A percentile compares a stretch with the other conserved stretches of the same genome.
Evolutionary conservation across 371 early-diverging fungal species (phyloP).

Genomic region (Spraguea lophii): DNA sequence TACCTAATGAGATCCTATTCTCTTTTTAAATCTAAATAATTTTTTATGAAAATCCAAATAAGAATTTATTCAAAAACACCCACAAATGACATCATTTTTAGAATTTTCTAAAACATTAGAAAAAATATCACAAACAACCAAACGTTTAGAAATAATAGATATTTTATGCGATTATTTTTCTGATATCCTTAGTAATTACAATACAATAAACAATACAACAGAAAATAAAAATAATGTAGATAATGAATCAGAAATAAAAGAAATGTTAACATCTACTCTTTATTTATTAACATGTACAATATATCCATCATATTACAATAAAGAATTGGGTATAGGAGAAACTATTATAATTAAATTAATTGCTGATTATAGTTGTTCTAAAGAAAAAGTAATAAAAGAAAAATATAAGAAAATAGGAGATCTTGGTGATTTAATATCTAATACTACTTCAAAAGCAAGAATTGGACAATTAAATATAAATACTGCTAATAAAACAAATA

Average conservation of each 20-base stretch:
- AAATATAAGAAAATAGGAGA: slow-evolving; percentile 40
- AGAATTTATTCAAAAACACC: no score
- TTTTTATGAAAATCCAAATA: no score
- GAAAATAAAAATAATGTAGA: no score
- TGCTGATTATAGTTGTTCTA: slow-evolving; percentile 19
- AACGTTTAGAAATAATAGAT: slow-evolving; percentile 39
- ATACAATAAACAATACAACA: no score
- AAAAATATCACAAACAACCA: slow-evolving; percentile 20
- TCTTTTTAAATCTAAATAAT: no score
- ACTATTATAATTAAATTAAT: slow-evolving; percentile 28
- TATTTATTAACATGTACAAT: slow-evolving; percentile 40
- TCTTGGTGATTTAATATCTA: no score
- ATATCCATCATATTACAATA: slow-evolving; percentile 32
- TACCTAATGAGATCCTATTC: no score
- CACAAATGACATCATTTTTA: slow-evolving; percentile 17
- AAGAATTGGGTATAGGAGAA: slow-evolving; percentile 46
- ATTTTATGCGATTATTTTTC: slow-evolving; percentile 22
- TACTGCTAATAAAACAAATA: no score
- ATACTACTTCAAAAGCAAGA: no score
- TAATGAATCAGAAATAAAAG: not conserved
- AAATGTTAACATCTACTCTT: slow-evolving; percentile 21
- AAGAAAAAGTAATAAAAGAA: slow-evolving; percentile 17
- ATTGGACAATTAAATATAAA: no score
- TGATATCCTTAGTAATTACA: slow-evolving; percentile 1
- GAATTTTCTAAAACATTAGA: slow-evolving; percentile 30